These are phyloP conservation scores for Stellera chamaejasme DNA, from an alignment of 345 rosid genomes.

Conservation along the genomic window DNA sequence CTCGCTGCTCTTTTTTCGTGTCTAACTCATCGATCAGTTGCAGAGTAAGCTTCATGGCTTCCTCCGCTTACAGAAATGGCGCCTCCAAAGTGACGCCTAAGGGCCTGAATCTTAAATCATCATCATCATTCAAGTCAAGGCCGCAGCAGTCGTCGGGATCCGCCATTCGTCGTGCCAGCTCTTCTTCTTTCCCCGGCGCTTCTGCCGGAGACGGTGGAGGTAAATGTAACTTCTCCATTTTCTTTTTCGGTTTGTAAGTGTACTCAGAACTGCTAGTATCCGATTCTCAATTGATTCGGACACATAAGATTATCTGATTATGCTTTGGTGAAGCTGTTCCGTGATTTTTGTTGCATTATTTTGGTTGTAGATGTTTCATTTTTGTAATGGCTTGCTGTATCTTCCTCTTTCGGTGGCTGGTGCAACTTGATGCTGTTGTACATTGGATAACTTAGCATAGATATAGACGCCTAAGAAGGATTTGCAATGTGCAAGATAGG, in stretches of 20 bases:
- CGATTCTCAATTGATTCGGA: background rate
- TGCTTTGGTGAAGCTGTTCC: background rate
- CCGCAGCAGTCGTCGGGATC: conserved; percentile 31
- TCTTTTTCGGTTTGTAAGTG: background rate
- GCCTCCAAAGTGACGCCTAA: conserved; percentile 30
- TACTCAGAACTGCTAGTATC: background rate
- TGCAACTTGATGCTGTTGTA: too few relatives aligned
- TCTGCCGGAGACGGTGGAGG: conserved; percentile 58
- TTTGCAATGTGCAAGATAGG: too few relatives aligned
- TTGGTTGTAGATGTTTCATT: too few relatives aligned
- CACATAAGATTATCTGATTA: background rate
- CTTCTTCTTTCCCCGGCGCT: conserved; percentile 33
- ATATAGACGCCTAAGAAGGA: too few relatives aligned
- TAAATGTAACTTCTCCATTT: conserved; percentile 11
- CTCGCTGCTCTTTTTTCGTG: background rate
- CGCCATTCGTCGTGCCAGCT: conserved; percentile 55
- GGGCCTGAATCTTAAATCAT: conserved; percentile 44
- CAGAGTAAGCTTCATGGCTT: conserved; percentile 34
- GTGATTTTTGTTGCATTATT: too few relatives aligned
- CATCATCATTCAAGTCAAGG: conserved; percentile 80
- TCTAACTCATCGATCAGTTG: background rate
- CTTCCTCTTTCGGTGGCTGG: too few relatives aligned
- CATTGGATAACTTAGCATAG: too few relatives aligned
- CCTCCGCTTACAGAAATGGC: conserved; percentile 51
- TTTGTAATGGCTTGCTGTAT: too few relatives aligned